Evolutionary conservation across 768 basidiomycete genomes (phyloP), one percentile per base, ranked within the genome.

Genomic region (Calvatia gigantea): DNA sequence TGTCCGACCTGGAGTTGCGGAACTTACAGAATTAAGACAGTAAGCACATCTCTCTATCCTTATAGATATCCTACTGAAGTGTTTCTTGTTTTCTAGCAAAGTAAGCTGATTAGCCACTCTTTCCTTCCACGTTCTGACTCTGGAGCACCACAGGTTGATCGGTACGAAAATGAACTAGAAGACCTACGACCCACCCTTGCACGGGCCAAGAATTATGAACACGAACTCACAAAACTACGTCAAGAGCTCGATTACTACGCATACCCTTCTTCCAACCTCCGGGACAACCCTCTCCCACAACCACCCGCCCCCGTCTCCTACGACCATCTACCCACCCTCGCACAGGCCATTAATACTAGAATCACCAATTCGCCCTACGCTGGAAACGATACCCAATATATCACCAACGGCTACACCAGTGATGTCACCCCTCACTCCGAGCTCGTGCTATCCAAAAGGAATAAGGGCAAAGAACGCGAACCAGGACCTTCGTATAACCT

Each of bases 281-380:
- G 47, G 28, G 45, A 51, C 47, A 51, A 62, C 63, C 83, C 83
- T 3, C 73, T 85, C 17, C 83, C 83, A 21, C 65, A 70, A 38
- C 83, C 83, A n/a, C 83, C 83, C 11, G 75, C 78, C 53, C 82
- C 80, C 2, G 65, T 83, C 6, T 71, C 78, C 7, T 66, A 76
- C 8, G 76, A 79, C 23, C 69, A 72, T 37, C 68, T 80, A 17
- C 75, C 78, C 9, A 48, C 71, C 9, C 75, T 79, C 49, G 69
- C 71, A 15, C 71, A 74, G 57, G 65, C 70, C 5, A 45, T 63
- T 43, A 61, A 62, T 3, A 41, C 60, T 28, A 45, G 27, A 2
- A 32, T 29, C 41, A 32, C 33, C 31, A 32, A 17, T 19, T 6
- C 49, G 19, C 25, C 52, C 58, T 8, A 21, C 46, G 7, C 51